A percentile compares a stretch with the other conserved stretches of the same genome.
phyloP scores from a whole-genome alignment of 2,329 filamentous ascomycete genomes.

The Aspergillus melleus region DNA sequence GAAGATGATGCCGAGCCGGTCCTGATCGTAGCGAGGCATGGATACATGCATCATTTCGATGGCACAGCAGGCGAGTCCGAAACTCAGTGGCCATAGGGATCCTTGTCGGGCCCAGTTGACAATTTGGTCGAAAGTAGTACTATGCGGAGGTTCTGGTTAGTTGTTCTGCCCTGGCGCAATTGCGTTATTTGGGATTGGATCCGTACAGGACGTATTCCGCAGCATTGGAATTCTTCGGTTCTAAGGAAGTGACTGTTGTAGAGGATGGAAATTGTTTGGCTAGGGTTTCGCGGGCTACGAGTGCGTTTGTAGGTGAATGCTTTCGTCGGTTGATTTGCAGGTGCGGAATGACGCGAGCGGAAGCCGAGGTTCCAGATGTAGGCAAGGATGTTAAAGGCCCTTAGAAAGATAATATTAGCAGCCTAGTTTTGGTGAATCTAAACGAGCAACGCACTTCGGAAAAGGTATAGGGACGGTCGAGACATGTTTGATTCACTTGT shows the following conservation, averaged over 20 bases:
- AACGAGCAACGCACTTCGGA: too few relatives aligned
- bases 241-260: neutral
- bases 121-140: constrained; percentile 64
- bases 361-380: neutral
- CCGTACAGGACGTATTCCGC: constrained; percentile 1
- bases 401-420: neutral
- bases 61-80: constrained; percentile 86
- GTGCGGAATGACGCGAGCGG: neutral
- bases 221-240: neutral
- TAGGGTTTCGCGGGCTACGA: neutral
- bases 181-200: neutral
- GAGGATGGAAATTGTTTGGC: neutral
- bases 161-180: too few relatives aligned
- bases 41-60: constrained; percentile 95
- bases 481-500: too few relatives aligned
- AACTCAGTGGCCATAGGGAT: constrained; percentile 90
- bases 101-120: constrained; percentile 86
- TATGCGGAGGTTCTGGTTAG: constrained; percentile 12
- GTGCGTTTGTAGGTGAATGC: neutral
- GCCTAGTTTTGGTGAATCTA: too few relatives aligned
- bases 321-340: neutral
- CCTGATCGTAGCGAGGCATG: constrained; percentile 86
- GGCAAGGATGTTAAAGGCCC: neutral
- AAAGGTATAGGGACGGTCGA: too few relatives aligned
- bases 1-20: constrained; percentile 87